Evolutionary conservation across 2,329 filamentous ascomycete species (phyloP).

Genomic region (Remersonia thermophila): DNA sequence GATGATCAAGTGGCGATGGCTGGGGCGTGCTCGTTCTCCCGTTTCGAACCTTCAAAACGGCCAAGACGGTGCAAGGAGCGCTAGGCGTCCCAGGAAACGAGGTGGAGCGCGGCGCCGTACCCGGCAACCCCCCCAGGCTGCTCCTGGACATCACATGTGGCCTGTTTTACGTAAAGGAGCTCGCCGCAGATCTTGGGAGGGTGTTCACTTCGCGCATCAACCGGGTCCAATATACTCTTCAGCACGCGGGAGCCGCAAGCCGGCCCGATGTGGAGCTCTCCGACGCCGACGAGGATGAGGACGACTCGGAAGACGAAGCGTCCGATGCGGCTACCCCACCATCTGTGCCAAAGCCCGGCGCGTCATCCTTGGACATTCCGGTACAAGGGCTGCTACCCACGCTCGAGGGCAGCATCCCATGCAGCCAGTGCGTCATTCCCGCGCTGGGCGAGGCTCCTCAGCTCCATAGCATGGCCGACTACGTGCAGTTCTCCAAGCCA

Average conservation of each 20-base stretch:
- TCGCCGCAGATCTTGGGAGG: slow-evolving; percentile 4
- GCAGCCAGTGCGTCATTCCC: slow-evolving; percentile 13
- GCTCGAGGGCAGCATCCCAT: slow-evolving; percentile 3
- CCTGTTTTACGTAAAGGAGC: slow-evolving; percentile 15
- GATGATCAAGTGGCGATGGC: slow-evolving; percentile 17
- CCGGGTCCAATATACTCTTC: slow-evolving; percentile 1
- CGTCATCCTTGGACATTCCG: no score
- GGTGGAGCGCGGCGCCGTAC: slow-evolving; percentile 6
- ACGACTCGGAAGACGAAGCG: slow-evolving; percentile 2
- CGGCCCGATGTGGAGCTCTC: slow-evolving; percentile 1
- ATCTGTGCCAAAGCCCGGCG: no score
- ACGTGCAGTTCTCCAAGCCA: slow-evolving; percentile 1
- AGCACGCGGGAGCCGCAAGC: no score
- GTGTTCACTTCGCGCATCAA: slow-evolving; percentile 3
- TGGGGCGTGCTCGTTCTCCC: slow-evolving; percentile 39
- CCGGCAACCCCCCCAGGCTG: background rate
- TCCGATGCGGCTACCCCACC: background rate
- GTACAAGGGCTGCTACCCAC: no score
- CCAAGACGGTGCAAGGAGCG: slow-evolving; percentile 18
- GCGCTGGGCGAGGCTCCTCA: slow-evolving; percentile 9
- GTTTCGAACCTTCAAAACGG: slow-evolving; percentile 29
- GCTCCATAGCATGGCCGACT: slow-evolving; percentile 2
- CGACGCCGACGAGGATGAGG: slow-evolving; percentile 1
- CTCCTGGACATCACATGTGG: slow-evolving; percentile 17
- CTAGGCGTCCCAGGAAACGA: slow-evolving; percentile 21